Conservation (phyloP, 2,329 filamentous ascomycete species). For the Neoarthrinium moseri region DNA sequence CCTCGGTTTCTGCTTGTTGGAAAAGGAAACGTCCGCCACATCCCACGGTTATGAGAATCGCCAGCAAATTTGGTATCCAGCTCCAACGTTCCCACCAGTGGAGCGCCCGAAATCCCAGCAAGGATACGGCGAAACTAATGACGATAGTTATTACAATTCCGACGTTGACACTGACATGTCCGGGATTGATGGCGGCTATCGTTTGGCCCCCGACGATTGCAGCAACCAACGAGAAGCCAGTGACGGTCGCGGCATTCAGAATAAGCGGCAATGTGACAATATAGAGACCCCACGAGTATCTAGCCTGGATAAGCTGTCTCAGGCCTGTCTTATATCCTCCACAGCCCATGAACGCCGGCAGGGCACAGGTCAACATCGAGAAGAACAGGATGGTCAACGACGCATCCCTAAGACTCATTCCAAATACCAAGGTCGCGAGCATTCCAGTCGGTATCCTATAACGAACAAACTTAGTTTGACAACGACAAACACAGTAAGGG, state of each 20-base stretch:
- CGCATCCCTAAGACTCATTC: conserved; percentile 53
- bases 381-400: conserved; percentile 61
- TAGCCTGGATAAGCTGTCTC: conserved; percentile 59
- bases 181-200: conserved; percentile 44
- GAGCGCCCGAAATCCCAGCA: conserved; percentile 53
- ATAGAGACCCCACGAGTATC: conserved; percentile 57
- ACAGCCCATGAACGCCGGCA: conserved; percentile 54
- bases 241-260: conserved; percentile 56
- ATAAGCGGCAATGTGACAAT: conserved; percentile 50
- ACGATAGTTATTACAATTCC: conserved; percentile 57
- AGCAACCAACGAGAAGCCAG: conserved; percentile 57
- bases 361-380: conserved; percentile 48
- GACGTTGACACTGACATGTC: conserved; percentile 47
- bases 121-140: conserved; percentile 50
- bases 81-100: conserved; percentile 56
- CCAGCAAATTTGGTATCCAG: conserved; percentile 54
- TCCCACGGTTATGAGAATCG: conserved; percentile 50
- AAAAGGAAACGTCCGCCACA: conserved; percentile 50
- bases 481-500: neutral
- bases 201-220: conserved; percentile 55
- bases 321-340: conserved; percentile 56
- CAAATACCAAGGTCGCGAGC: conserved; percentile 52
- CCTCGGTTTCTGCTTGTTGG: conserved; percentile 13
- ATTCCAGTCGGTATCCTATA: conserved; percentile 56
- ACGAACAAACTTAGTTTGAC: conserved; percentile 4